Base-by-base conservation (phyloP, 768 basidiomycete genomes). In the Suillus ampliporus region DNA sequence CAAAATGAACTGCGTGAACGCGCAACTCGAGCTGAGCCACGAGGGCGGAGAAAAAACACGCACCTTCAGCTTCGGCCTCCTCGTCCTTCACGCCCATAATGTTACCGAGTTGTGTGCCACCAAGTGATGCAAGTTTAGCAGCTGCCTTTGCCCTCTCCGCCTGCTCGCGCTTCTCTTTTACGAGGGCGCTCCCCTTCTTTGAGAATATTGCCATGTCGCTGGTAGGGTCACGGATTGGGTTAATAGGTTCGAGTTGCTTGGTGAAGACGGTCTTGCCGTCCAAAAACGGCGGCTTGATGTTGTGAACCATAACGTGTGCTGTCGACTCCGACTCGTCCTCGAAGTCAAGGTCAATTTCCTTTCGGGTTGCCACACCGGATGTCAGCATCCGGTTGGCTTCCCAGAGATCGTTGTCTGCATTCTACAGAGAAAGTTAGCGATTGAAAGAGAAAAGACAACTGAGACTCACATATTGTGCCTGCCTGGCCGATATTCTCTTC, bases 391-490 rank as follows among this genome's bases (percentile, higher is more conserved):
- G 92, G 72, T 99, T 99, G 9, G 92, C 92, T 80, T 99, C 97
- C 97, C 97, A 99, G 13, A 97, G 80, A 70, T 99, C 97, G 70
- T 97, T 99, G 75, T 99, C 97, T 26, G 94, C 94, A 69, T 99
- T 98, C 93, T 96, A 71, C 5, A 63, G 9, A 21, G 7, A 47
- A 65, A 10, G 38, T 69, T 34, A 72, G 69, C 5, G 38, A 26
- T 15, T 70, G 47, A 74, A 64, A 47, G 61, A 44, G 28, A 41
- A 47, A 17, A 59, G 40, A 48, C 40, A 23, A 21, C 38, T 19
- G 17, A 5, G 1, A 5, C 92, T 69, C 68, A 95, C 94, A 74
- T 95, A 97, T 88, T 98, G 96, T 0, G 96, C 96, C 76, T 99
- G 96, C 61, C 90, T 83, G 5, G 97, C 97, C 1, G 95, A 97